A percentile compares a stretch with the other conserved stretches of the same genome.
Conservation (phyloP, 495 filamentous ascomycete species). For the Daldinia vernicosa region DNA sequence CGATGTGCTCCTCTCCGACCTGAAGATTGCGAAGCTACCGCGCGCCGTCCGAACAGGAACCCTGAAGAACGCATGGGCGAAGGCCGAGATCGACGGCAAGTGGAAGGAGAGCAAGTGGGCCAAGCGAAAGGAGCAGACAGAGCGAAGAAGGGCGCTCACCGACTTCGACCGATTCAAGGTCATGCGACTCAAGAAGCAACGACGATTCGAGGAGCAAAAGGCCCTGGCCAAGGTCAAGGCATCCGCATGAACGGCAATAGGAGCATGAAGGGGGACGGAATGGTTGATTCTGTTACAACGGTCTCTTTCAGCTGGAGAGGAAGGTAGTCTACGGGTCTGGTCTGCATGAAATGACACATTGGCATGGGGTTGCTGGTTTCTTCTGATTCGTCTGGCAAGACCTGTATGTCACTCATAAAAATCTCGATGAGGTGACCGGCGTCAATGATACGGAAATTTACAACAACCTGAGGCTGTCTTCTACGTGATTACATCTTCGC, state of each 20-base stretch:
- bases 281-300: slow-evolving; percentile 38
- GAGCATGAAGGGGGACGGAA: slow-evolving; percentile 18
- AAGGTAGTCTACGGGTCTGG: slow-evolving; percentile 48
- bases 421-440: slow-evolving; percentile 48
- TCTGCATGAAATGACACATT: slow-evolving; percentile 57
- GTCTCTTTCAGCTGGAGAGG: slow-evolving; percentile 45
- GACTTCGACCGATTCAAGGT: slow-evolving; percentile 99
- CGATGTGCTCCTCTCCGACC: slow-evolving; percentile 85
- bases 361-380: slow-evolving; percentile 58
- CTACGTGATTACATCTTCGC: neutral
- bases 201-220: slow-evolving; percentile 95
- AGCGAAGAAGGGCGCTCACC: slow-evolving; percentile 88
- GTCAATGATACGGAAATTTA: slow-evolving; percentile 55
- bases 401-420: slow-evolving; percentile 60
- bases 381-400: slow-evolving; percentile 62
- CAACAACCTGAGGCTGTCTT: slow-evolving; percentile 11
- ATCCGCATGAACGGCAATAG: slow-evolving; percentile 49
- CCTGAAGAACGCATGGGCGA: slow-evolving; percentile 86
- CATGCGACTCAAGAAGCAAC: slow-evolving; percentile 96
- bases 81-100: slow-evolving; percentile 85
- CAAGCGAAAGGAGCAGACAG: slow-evolving; percentile 81
- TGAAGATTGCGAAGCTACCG: slow-evolving; percentile 88
- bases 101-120: slow-evolving; percentile 89
- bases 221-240: slow-evolving; percentile 79
- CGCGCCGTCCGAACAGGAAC: slow-evolving; percentile 83